Base-by-base conservation (phyloP, 2,329 filamentous ascomycete species). In the Dactylellina haptotyla region DNA sequence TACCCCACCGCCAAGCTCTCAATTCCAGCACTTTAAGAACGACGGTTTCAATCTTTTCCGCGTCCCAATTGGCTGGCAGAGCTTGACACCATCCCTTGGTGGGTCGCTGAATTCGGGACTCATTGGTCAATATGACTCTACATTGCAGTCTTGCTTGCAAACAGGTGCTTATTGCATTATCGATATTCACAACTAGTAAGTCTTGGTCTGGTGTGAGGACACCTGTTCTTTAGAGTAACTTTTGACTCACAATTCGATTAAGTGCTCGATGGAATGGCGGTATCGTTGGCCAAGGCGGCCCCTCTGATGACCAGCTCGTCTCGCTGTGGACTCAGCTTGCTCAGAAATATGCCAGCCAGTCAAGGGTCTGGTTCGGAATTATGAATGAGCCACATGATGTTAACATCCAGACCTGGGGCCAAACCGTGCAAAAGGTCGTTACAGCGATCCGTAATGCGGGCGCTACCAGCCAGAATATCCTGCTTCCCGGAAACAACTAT, bases 311-410 rank as follows among this genome's bases (percentile, higher is more conserved):
- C 10, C 80, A 87, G 10, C 87, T 90, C 76, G 85, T 83, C 3
- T 81, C 80, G 46, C 80, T 90, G 2, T 90, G 88, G 88, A 79
- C 78, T 0, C 82, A 85, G 63, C 79, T 88, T 3, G 88, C 88
- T 0, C 82, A 80, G 0, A 86, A 87, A 78, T 90, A 90, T 79
- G 83, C 82, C 25, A 77, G 77, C 5, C 80, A 87, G 53, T 78
- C 82, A 32, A 86, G 85, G 70, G 81, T 90, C 28, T 83, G 85
- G 3, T 89, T 90, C 75, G 88, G 87, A 9, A 79, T 90, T 48
- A 90, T 90, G 88, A 91, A 90, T 80, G 89, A 88, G 80, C 88
- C 88, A 4, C 87, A 89, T 78, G 85, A 87, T 26, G 80, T 86
- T 62, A 79, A 78, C 26, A 79, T 80, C 0, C 62, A 66, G 43